These are phyloP conservation scores for Heritiera fomes DNA, from an alignment of 345 rosid genomes.

Conservation along the genomic window DNA sequence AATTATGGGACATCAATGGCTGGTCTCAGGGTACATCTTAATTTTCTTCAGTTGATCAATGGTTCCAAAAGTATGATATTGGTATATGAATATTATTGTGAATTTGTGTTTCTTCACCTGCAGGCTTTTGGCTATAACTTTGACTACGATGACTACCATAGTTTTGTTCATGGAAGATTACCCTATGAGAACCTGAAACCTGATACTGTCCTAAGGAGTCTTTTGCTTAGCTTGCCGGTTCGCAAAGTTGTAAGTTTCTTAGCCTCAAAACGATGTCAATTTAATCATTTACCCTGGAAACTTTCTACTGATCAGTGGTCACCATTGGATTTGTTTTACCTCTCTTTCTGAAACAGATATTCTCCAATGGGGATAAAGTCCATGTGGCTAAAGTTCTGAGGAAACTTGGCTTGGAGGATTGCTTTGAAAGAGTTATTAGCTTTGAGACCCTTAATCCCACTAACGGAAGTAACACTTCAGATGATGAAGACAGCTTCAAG, in stretches of 20 bases:
- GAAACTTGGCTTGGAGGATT: conserved; percentile 61
- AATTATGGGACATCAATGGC: conserved; percentile 92
- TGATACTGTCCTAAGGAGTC: conserved; percentile 71
- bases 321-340: not conserved
- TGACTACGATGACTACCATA: conserved; percentile 75
- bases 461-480: conserved; percentile 26
- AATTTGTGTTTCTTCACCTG: conserved; percentile 5
- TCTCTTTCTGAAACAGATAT: conserved; percentile 32
- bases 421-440: conserved; percentile 63
- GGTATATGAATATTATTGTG: not conserved
- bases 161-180: conserved; percentile 76
- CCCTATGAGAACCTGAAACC: conserved; percentile 81
- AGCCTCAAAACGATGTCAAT: not conserved
- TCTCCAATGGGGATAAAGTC: conserved; percentile 57
- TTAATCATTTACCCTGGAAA: not conserved
- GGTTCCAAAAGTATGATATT: not conserved
- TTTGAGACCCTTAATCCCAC: conserved; percentile 59
- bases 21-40: conserved; percentile 70
- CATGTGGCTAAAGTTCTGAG: conserved; percentile 53
- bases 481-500: conserved; percentile 32
- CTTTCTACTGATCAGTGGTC: not conserved
- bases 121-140: conserved; percentile 88
- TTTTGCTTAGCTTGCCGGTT: conserved; percentile 61
- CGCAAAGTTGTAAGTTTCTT: conserved; percentile 64
- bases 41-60: not conserved